Evolutionary conservation across 208 protist species (phyloP).

Genomic region (Crithidia acanthocephali): DNA sequence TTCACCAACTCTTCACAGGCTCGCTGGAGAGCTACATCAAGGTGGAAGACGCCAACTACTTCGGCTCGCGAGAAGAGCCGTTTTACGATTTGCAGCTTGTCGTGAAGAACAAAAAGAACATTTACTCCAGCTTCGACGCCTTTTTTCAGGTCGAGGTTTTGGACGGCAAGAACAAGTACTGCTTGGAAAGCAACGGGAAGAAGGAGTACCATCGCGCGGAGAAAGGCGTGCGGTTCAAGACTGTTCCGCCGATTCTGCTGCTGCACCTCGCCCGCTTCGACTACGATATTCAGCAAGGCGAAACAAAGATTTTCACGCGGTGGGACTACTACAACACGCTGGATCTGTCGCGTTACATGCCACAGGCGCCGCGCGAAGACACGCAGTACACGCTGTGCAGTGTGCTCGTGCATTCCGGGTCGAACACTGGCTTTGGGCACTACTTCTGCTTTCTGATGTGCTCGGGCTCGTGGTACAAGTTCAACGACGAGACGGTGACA

Average conservation of each 20-base stretch:
- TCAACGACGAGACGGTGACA: conserved; percentile 91
- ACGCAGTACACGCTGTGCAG: conserved; percentile 89
- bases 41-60: conserved; percentile 87
- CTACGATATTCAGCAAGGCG: conserved; percentile 81
- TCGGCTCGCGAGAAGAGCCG: conserved; percentile 73
- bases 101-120: conserved; percentile 86
- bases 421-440: conserved; percentile 88
- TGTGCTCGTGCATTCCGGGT: conserved; percentile 89
- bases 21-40: conserved; percentile 83
- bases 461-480: conserved; percentile 87
- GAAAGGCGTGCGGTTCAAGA: conserved; percentile 85
- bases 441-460: conserved; percentile 89
- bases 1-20: conserved; percentile 80
- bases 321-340: conserved; percentile 89
- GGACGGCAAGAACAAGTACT: conserved; percentile 94
- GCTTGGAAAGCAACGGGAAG: conserved; percentile 77
- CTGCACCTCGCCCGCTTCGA: conserved; percentile 93
- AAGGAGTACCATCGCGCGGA: conserved; percentile 86
- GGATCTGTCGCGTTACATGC: conserved; percentile 87
- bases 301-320: conserved; percentile 89
- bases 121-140: conserved; percentile 87
- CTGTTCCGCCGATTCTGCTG: conserved; percentile 85
- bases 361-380: conserved; percentile 52
- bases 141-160: conserved; percentile 93
- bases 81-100: conserved; percentile 94